Conservation (phyloP, 192 early-diverging fungal genomes). For the Diversispora epigaea region DNA sequence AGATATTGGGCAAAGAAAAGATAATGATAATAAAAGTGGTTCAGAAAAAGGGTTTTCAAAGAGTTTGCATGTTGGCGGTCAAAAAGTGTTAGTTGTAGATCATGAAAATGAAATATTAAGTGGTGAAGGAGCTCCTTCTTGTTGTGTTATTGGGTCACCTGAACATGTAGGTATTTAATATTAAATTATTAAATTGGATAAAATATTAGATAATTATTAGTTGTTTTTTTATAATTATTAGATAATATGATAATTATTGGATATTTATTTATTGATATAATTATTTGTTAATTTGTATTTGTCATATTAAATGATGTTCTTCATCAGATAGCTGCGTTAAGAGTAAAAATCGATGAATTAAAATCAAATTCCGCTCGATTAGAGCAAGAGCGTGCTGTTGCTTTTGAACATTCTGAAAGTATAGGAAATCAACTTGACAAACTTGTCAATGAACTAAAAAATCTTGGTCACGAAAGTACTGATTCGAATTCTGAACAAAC, state of each 20-base stretch:
- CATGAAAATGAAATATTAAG: slow-evolving; percentile 18
- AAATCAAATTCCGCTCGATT: not conserved
- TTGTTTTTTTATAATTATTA: not conserved
- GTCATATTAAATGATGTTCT: not conserved
- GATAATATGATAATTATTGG: too few relatives aligned
- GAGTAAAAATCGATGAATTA: slow-evolving; percentile 29
- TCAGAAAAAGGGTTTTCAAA: slow-evolving; percentile 7
- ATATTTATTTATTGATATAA: too few relatives aligned
- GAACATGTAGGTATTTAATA: slow-evolving; percentile 26
- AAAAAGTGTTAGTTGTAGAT: slow-evolving; percentile 28
- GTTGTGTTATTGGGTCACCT: slow-evolving; percentile 27
- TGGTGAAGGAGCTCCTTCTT: not conserved
- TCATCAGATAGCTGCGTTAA: slow-evolving; percentile 15
- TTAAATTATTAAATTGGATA: not conserved
- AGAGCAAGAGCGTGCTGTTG: slow-evolving; percentile 14
- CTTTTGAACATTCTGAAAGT: slow-evolving; percentile 6
- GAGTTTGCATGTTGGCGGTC: slow-evolving; percentile 21
- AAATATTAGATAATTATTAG: not conserved
- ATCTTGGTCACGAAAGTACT: slow-evolving; percentile 12
- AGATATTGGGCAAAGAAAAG: too few relatives aligned
- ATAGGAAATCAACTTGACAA: slow-evolving; percentile 27
- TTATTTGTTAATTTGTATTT: not conserved
- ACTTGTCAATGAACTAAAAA: slow-evolving; percentile 16
- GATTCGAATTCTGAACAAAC: slow-evolving; percentile 18
- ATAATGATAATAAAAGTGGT: too few relatives aligned